phyloP scores from a whole-genome alignment of 345 rosid genomes.

The Bretschneidera sinensis region DNA sequence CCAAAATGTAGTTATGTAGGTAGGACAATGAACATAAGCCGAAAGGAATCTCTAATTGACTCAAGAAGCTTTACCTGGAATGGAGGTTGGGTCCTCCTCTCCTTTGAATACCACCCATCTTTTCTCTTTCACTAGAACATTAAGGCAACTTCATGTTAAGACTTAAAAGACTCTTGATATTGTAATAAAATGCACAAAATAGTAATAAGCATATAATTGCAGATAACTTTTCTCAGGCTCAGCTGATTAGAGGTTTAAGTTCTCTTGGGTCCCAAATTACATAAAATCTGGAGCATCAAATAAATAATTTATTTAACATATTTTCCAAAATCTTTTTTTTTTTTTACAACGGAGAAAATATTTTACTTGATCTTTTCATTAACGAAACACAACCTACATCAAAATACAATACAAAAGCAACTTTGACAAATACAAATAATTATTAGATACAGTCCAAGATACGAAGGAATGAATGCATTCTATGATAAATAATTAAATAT shows the following conservation, averaged over 20 bases:
- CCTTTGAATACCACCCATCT: conserved; percentile 86
- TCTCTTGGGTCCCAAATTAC: not conserved
- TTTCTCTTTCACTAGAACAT: conserved; percentile 82
- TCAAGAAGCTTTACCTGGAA: conserved; percentile 55
- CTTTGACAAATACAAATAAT: no score
- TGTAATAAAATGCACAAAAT: not conserved
- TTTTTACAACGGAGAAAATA: no score
- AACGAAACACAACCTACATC: not conserved
- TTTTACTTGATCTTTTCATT: no score
- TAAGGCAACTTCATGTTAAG: not conserved
- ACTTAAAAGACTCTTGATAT: conserved; percentile 10
- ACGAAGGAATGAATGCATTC: no score
- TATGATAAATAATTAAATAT: no score
- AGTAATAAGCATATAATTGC: not conserved
- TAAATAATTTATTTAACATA: not conserved
- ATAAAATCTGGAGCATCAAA: not conserved
- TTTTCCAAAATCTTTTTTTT: no score
- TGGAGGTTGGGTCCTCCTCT: conserved; percentile 79
- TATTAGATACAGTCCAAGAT: no score
- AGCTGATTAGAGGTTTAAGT: not conserved
- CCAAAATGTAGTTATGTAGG: not conserved
- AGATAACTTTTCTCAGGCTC: not conserved
- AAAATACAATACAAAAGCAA: no score
- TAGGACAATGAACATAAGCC: not conserved
- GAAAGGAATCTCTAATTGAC: not conserved